Conservation (phyloP, 163 green algal species). For the Trebouxiophyceae sp. region DNA sequence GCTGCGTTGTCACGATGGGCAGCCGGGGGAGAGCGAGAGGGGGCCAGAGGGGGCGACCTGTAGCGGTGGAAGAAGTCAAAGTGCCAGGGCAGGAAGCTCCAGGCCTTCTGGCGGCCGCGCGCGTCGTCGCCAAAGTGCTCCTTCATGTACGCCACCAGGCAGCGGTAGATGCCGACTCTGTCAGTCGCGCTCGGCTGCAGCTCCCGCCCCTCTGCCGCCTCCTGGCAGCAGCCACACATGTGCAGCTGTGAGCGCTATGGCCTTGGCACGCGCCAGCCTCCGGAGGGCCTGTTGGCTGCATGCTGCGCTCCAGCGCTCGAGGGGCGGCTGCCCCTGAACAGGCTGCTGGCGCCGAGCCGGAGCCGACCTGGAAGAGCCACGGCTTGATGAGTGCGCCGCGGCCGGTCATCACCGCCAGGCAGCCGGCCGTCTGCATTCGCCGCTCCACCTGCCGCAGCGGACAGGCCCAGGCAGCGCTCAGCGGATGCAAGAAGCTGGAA, state of each 20-base stretch:
- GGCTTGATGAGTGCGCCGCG: conserved; percentile 72
- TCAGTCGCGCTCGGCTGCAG: conserved; percentile 42
- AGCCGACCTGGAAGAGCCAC: conserved; percentile 56
- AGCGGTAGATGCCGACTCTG: conserved; percentile 64
- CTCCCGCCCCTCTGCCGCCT: conserved; percentile 43
- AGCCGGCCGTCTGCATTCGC: conserved; percentile 31
- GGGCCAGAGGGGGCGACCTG: conserved; percentile 20
- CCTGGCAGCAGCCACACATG: conserved; percentile 17
- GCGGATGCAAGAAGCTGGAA: too few relatives aligned
- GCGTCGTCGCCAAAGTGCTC: conserved; percentile 68
- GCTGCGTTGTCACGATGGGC: too few relatives aligned
- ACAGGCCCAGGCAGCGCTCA: too few relatives aligned
- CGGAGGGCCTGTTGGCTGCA: too few relatives aligned
- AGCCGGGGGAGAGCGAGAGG: background rate
- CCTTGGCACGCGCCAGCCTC: background rate
- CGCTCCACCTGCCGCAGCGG: conserved; percentile 13
- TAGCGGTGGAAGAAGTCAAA: conserved; percentile 63
- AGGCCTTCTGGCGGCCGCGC: conserved; percentile 38
- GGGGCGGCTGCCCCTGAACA: background rate
- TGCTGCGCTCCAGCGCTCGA: too few relatives aligned
- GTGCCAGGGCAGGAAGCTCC: conserved; percentile 82
- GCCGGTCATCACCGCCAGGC: conserved; percentile 59
- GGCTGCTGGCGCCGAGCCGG: background rate
- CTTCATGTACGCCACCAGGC: conserved; percentile 64
- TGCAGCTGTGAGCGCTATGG: background rate